phyloP scores from a whole-genome alignment of 2,329 filamentous ascomycete species.

The Mycosphaerella arachidis region DNA sequence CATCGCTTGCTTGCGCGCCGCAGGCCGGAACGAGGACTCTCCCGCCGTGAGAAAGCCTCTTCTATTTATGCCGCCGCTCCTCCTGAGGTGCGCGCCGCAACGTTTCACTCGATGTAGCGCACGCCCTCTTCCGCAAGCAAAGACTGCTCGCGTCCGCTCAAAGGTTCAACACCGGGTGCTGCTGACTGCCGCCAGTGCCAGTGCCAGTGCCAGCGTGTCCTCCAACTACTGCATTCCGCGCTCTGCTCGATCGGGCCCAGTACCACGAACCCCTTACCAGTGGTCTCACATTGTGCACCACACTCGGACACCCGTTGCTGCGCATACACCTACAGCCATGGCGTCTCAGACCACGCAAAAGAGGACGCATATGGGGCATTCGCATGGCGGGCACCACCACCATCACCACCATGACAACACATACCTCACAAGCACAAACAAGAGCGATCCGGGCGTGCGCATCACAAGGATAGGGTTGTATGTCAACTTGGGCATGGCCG shows the following conservation, averaged over 20 bases:
- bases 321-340: constrained; percentile 16
- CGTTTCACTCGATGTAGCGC: background rate
- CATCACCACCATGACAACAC: constrained; percentile 82
- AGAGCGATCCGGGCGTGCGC: constrained; percentile 86
- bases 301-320: constrained; percentile 13
- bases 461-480: constrained; percentile 86
- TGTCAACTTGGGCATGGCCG: constrained; percentile 89
- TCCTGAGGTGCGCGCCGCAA: background rate
- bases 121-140: background rate
- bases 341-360: constrained; percentile 23
- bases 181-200: constrained; percentile 9
- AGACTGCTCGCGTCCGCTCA: background rate
- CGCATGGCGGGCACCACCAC: constrained; percentile 52
- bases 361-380: constrained; percentile 29
- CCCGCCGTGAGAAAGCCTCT: background rate
- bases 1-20: background rate
- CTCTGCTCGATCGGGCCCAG: background rate
- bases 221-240: background rate
- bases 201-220: background rate
- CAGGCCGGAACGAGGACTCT: background rate
- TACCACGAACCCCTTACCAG: constrained; percentile 27
- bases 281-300: constrained; percentile 33
- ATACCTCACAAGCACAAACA: constrained; percentile 75
- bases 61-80: constrained; percentile 2
- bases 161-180: constrained; percentile 16